Base-by-base conservation (phyloP, 176 grass and related monocot genomes). In the Bonia amplexicaulis region DNA sequence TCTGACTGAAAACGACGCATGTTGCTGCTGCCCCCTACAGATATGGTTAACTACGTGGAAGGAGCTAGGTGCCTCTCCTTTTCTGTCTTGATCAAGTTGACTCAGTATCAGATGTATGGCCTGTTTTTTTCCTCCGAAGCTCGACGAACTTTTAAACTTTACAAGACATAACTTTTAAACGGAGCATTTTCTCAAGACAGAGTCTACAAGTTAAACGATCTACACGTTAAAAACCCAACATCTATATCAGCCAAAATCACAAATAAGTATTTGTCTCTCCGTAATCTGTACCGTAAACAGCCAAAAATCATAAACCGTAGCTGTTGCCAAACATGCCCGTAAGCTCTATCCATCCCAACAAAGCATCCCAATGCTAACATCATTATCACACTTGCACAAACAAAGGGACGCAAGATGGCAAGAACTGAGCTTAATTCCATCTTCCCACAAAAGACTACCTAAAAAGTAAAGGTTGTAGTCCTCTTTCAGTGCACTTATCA, bases 51-150 rank as follows among this genome's bases (percentile, higher is more conserved):
- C 12, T 44, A 88, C 78, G 82, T 82, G 78, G 71, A 46, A 85
- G 81, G 53, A 62, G 63, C 77, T 76, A 78, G 85, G 71, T 88
- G 86, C 82, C 86, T 78, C 86, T 82, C 73, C 77, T 81, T 91
- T 88, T 91, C 90, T 85, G 88, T 91, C 90, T 54, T 85, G 37
- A 85, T 77, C 90, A 91, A 81, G 82, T 88, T 85, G 83, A 78
- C 83, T 7, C 85, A 74, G 83, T 77, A 88, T 86, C 79, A 82
- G 73, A 85, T 76, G 52, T n/a, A n/a, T n/a, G n/a, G n/a, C n/a
- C n/a, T n/a, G n/a, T n/a, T n/a, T n/a, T n/a, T n/a, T n/a, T n/a
- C n/a, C n/a, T n/a, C n/a, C n/a, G n/a, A n/a, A n/a, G n/a, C n/a
- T n/a, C n/a, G n/a, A n/a, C n/a, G n/a, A n/a, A n/a, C n/a, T n/a